These are phyloP conservation scores for Luffa aegyptiaca DNA, from an alignment of 306 rosid species.

Conservation along the genomic window DNA sequence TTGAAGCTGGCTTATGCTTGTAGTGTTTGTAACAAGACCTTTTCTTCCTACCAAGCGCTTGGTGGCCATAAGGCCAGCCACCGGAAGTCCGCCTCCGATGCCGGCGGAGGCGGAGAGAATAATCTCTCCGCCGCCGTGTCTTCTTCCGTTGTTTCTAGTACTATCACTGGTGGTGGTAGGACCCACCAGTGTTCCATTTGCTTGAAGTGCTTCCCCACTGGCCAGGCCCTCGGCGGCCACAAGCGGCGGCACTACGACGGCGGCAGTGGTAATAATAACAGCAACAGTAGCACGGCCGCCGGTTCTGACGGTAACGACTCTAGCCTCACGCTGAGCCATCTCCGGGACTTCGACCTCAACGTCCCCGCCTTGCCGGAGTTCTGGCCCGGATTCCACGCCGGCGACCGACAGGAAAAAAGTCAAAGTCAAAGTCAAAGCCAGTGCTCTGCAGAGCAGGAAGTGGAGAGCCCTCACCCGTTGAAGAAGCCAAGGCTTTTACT, in stretches of 20 bases:
- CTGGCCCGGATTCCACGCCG: conserved; percentile 21
- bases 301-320: conserved; percentile 62
- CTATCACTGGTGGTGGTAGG: background rate
- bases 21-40: conserved; percentile 64
- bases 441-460: conserved; percentile 27
- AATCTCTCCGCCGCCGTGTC: background rate
- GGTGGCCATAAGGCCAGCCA: conserved; percentile 99
- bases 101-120: no score
- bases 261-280: conserved; percentile 8
- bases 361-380: conserved; percentile 72
- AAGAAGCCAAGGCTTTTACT: conserved; percentile 43
- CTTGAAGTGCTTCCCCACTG: conserved; percentile 60
- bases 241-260: conserved; percentile 98
- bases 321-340: conserved; percentile 13
- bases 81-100: conserved; percentile 22
- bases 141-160: background rate
- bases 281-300: conserved; percentile 42
- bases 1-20: conserved; percentile 37
- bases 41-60: conserved; percentile 81
- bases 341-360: conserved; percentile 67
- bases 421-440: background rate
- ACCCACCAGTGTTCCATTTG: conserved; percentile 59
- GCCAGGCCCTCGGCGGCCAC: conserved; percentile 95
- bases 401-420: conserved; percentile 12
- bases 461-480: conserved; percentile 66